A percentile compares a stretch with the other conserved stretches of the same genome.
These are phyloP conservation scores for Aspergillus brunneoviolaceus DNA, from an alignment of 2,329 filamentous ascomycete species.

Conservation along the genomic window DNA sequence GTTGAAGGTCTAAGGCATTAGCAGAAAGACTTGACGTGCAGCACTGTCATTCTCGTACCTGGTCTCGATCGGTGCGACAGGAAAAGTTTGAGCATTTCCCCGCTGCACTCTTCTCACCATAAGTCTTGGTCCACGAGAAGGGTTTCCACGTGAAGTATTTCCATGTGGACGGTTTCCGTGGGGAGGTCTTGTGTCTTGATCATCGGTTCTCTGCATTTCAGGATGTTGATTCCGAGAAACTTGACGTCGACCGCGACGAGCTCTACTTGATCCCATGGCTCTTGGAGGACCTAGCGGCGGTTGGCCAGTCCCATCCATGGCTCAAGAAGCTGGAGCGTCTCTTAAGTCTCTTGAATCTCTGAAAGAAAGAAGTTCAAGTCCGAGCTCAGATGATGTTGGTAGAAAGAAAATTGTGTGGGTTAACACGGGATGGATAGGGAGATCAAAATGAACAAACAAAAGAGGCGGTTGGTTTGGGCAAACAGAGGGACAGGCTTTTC, in stretches of 20 bases:
- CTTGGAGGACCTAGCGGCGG: neutral
- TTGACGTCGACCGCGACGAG: neutral
- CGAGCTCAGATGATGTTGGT: neutral
- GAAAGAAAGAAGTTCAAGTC: no score
- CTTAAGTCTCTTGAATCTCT: no score
- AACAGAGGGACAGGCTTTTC: neutral
- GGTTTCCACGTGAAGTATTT: neutral
- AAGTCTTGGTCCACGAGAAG: neutral
- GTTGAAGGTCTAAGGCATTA: neutral
- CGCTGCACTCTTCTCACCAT: neutral
- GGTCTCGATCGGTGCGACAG: neutral
- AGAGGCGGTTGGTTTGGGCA: neutral
- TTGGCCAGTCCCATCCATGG: neutral
- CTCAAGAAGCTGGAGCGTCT: neutral
- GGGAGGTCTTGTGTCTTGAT: neutral
- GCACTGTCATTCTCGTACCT: neutral
- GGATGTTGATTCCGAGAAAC: neutral
- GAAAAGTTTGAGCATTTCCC: neutral
- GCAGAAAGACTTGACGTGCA: neutral
- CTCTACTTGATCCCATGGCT: neutral
- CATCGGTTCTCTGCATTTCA: neutral
- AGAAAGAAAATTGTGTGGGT: neutral
- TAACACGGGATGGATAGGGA: neutral
- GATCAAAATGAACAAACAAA: neutral
- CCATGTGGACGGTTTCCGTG: neutral